Conservation (phyloP, 129 eudicot species). For the Silybum marianum region DNA sequence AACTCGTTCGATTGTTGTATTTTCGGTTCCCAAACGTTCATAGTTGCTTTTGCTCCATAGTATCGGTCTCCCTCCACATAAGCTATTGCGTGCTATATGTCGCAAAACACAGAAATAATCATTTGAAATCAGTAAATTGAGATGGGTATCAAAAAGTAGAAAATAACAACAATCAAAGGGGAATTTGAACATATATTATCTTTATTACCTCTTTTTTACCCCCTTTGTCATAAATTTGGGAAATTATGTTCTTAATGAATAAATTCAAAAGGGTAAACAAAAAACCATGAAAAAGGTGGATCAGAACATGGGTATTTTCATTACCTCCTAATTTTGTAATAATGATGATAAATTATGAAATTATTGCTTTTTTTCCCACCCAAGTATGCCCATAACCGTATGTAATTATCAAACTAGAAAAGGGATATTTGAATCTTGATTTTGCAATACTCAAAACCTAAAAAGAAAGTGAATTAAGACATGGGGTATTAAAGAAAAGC, state of each 20-base stretch:
- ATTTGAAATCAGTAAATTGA: not conserved
- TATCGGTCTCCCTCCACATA: constrained; percentile 91
- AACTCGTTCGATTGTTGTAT: constrained; percentile 92
- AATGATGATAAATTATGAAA: constrained; percentile 39
- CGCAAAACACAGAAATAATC: constrained; percentile 11
- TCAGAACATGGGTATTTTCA: constrained; percentile 16
- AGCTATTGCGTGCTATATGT: constrained; percentile 83
- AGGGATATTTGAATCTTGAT: constrained; percentile 28
- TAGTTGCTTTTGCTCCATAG: constrained; percentile 93
- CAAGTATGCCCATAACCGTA: constrained; percentile 30
- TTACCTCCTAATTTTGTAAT: constrained; percentile 37
- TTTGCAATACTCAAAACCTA: constrained; percentile 10
- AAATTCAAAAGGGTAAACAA: constrained; percentile 2
- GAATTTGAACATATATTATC: constrained; percentile 1
- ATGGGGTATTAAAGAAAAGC: constrained; percentile 3
- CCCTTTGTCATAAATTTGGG: not conserved
- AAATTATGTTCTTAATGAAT: not conserved
- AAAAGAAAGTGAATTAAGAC: constrained; percentile 22
- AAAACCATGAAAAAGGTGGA: constrained; percentile 1
- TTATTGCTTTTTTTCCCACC: constrained; percentile 23
- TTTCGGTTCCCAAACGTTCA: constrained; percentile 95
- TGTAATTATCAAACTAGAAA: constrained; percentile 24
- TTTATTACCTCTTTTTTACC: not conserved
- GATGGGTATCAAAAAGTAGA: not conserved
- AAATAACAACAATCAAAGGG: not conserved